Percentiles rank a stretch among this genome's conserved stretches.
phyloP scores from a whole-genome alignment of 1,284 basidiomycete genomes.

The Takashimella tepidaria region DNA sequence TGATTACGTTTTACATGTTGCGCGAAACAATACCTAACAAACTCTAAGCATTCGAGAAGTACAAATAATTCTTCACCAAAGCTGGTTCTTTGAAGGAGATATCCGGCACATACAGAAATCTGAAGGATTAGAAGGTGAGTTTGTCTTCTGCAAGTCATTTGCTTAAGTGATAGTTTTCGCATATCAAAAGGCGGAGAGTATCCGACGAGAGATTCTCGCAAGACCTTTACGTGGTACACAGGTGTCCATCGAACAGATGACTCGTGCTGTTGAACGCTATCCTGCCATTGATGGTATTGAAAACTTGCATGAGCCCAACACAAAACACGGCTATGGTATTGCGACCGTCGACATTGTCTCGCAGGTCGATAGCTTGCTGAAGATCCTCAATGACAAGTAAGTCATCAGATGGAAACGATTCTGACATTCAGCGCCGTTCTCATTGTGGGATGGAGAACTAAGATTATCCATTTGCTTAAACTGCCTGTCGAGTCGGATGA shows the following conservation, averaged over 20 bases:
- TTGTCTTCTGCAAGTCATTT: background rate
- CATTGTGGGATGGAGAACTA: slow-evolving; percentile 37
- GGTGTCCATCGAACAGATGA: slow-evolving; percentile 17
- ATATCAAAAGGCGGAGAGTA: slow-evolving; percentile 23
- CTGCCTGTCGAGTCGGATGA: slow-evolving; percentile 32
- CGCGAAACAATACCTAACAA: background rate
- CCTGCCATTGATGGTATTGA: slow-evolving; percentile 13
- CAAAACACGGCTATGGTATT: slow-evolving; percentile 21
- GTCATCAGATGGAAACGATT: slow-evolving; percentile 2
- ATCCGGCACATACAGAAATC: slow-evolving; percentile 30
- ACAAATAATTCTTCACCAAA: slow-evolving; percentile 33
- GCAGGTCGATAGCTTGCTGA: slow-evolving; percentile 29
- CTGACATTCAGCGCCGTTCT: slow-evolving; percentile 29
- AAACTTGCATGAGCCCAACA: slow-evolving; percentile 25
- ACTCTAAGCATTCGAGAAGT: slow-evolving; percentile 29
- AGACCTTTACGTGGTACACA: slow-evolving; percentile 29
- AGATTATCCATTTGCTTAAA: slow-evolving; percentile 33
- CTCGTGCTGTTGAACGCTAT: slow-evolving; percentile 5
- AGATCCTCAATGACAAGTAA: slow-evolving; percentile 43
- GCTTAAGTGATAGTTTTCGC: slow-evolving; percentile 8
- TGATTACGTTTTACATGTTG: background rate
- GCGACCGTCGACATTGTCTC: slow-evolving; percentile 17
- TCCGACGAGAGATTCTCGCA: slow-evolving; percentile 38
- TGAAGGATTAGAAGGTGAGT: slow-evolving; percentile 25
- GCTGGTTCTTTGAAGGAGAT: slow-evolving; percentile 41